Evolutionary conservation across 1,284 basidiomycete genomes (phyloP), one percentile per base, ranked within the genome.

Genomic region (Coniferiporia sulphurascens): DNA sequence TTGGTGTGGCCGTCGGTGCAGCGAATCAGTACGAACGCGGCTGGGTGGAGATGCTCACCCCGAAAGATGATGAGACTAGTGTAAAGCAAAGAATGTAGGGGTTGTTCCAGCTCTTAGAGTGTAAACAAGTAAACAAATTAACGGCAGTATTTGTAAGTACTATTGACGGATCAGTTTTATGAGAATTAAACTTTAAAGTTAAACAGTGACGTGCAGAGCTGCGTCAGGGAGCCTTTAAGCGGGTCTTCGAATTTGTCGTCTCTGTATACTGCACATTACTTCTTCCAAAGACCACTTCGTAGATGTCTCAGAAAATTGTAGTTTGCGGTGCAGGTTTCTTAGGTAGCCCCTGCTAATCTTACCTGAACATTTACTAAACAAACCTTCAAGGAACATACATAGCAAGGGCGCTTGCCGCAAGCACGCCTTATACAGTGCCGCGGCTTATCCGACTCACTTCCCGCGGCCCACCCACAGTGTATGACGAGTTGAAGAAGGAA

Each of bases 261-360:
- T 3, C 5, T 27, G 27, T 27, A 2, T 27, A 27, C 27, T 43
- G 41, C 19, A n/a, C 15, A 15, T n/a, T n/a, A 46, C 4, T 2
- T n/a, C 44, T 3, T 46, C 9, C 15, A 46, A 27, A 27, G 27
- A 27, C 27, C 5, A 27, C 27, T 27, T 27, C 27, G 27, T 5
- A 27, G 9, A 59, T 54, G 58, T 17, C 52, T 21, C 66, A 65
- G 17, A 86, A 81, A 68, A 74, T 85, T 57, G 83, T 86, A 36
- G 69, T 87, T 22, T 83, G 85, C 60, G 85, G 85, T 22, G 81
- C 85, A 50, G 86, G 85, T 1, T 87, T 87, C 66, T 66, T 88
- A 61, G 85, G 85, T 83, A 62, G 10, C 22, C 21, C 38, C 48
- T 49, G 34, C 21, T 52, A 34, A 34, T 12, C 19, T 34, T 7